Evolutionary conservation across 345 rosid species (phyloP).

Genomic region (Syzygium aqueum): DNA sequence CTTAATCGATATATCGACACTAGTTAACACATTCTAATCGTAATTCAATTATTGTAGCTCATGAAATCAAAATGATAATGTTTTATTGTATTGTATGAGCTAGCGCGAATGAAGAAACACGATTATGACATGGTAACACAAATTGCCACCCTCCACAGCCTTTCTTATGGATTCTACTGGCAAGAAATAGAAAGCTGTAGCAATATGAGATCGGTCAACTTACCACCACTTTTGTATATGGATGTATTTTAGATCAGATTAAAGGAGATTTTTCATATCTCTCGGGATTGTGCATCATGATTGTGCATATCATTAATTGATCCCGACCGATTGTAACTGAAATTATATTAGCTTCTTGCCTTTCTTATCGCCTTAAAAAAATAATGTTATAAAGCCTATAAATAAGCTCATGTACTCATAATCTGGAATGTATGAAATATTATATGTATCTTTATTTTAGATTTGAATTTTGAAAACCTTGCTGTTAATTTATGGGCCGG

Average conservation of each 20-base stretch:
- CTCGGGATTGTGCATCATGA: no score
- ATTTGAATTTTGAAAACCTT: no score
- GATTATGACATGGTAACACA: neutral
- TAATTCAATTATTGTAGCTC: neutral
- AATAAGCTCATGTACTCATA: rapidly evolving
- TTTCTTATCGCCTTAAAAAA: no score
- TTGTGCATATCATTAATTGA: neutral
- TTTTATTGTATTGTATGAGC: neutral
- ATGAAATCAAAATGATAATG: neutral
- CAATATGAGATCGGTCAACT: no score
- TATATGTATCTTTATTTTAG: no score
- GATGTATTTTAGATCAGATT: neutral
- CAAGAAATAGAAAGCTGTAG: rapidly evolving
- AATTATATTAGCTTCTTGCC: neutral
- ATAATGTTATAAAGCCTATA: neutral
- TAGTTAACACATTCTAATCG: rapidly evolving
- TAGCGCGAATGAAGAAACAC: neutral
- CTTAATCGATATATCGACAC: rapidly evolving
- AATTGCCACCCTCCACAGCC: neutral
- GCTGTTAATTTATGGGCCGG: rapidly evolving
- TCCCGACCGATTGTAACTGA: rapidly evolving
- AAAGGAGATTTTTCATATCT: neutral
- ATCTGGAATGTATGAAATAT: neutral
- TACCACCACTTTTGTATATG: neutral
- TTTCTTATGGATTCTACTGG: neutral